phyloP scores from a whole-genome alignment of 2,329 filamentous ascomycete species.

The Phoma sp. region DNA sequence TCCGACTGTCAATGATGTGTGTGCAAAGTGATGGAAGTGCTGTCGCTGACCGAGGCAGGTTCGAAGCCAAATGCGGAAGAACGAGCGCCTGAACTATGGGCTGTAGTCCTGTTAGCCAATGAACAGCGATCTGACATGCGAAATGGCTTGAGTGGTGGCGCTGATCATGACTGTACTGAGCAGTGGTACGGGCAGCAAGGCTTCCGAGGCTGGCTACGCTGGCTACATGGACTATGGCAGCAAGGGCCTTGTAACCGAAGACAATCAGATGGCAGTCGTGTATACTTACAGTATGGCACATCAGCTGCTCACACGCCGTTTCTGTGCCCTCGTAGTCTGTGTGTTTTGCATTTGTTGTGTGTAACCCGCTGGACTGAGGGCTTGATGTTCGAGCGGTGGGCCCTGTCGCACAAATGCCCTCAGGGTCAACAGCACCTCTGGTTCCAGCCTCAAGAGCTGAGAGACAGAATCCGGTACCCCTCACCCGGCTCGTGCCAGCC shows the following conservation, averaged over 20 bases:
- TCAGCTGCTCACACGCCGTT: neutral
- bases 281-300: neutral
- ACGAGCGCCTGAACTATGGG: slow-evolving; percentile 8
- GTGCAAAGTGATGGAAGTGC: neutral
- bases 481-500: slow-evolving; percentile 19
- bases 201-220: neutral
- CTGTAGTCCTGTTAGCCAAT: slow-evolving; percentile 4
- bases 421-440: slow-evolving; percentile 4
- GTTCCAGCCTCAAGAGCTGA: slow-evolving; percentile 8
- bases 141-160: slow-evolving; percentile 2
- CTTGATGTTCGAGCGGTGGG: slow-evolving; percentile 3
- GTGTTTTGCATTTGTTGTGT: neutral
- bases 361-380: neutral
- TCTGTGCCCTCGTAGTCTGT: neutral
- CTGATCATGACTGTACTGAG: slow-evolving; percentile 10
- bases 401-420: slow-evolving; percentile 3
- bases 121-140: neutral
- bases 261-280: neutral
- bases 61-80: slow-evolving; percentile 15
- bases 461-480: slow-evolving; percentile 5
- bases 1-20: neutral
- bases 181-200: neutral
- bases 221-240: neutral
- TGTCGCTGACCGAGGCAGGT: slow-evolving; percentile 4
- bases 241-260: slow-evolving; percentile 1